phyloP scores from a whole-genome alignment of 176 grass and related monocot species.

The Eragrostis curvula region DNA sequence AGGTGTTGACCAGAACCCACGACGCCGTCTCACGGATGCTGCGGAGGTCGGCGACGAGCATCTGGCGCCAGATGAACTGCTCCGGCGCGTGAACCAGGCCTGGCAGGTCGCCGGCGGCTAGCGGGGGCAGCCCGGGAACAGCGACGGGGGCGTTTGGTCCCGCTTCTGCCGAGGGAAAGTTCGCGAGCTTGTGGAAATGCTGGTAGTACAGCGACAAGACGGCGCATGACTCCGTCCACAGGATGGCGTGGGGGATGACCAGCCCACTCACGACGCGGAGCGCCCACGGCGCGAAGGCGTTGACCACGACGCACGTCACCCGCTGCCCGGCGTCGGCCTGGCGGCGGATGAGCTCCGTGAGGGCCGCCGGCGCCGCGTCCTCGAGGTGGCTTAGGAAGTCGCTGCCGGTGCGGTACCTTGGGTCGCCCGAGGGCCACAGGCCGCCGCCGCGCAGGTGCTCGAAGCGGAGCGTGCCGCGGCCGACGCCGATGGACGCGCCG shows the following conservation, averaged over 20 bases:
- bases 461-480: slow-evolving; percentile 40
- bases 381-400: slow-evolving; percentile 32
- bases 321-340: slow-evolving; percentile 33
- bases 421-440: slow-evolving; percentile 31
- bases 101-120: slow-evolving; percentile 35
- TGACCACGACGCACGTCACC: slow-evolving; percentile 49
- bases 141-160: background rate
- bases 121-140: slow-evolving; percentile 47
- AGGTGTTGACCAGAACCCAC: slow-evolving; percentile 64
- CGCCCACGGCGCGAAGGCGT: slow-evolving; percentile 58
- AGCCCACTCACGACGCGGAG: slow-evolving; percentile 24
- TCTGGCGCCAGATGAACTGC: slow-evolving; percentile 16
- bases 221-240: slow-evolving; percentile 65
- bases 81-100: slow-evolving; percentile 21
- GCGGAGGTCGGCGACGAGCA: slow-evolving; percentile 35
- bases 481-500: background rate
- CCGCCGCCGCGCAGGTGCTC: slow-evolving; percentile 30
- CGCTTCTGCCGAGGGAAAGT: slow-evolving; percentile 19
- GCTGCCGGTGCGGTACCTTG: background rate
- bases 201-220: slow-evolving; percentile 59
- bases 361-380: slow-evolving; percentile 14
- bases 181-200: slow-evolving; percentile 38
- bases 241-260: slow-evolving; percentile 46
- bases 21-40: slow-evolving; percentile 15
- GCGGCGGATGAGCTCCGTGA: slow-evolving; percentile 37